Conservation (phyloP, 2,329 filamentous ascomycete species). For the Hypomyces perniciosus region DNA sequence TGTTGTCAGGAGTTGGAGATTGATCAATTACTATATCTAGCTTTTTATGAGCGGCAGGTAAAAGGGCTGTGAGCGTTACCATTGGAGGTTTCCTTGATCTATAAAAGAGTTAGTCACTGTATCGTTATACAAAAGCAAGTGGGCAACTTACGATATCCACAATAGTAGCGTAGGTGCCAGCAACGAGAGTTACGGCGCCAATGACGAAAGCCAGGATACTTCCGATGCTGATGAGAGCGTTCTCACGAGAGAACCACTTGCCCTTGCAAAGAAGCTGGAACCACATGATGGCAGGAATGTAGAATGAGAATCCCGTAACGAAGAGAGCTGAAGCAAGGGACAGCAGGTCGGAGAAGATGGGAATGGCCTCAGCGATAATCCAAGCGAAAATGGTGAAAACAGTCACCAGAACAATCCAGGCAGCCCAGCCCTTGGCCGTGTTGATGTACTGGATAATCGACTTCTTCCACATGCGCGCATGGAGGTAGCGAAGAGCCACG, state of each 20-base stretch:
- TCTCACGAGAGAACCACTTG: conserved; percentile 21
- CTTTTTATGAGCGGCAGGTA: conserved; percentile 7
- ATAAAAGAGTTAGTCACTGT: neutral
- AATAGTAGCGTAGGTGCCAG: conserved; percentile 25
- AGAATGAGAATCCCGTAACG: conserved; percentile 27
- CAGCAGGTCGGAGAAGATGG: conserved; percentile 62
- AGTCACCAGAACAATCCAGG: conserved; percentile 53
- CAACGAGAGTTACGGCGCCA: conserved; percentile 22
- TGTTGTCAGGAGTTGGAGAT: no score
- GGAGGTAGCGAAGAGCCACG: conserved; percentile 32
- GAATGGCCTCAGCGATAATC: conserved; percentile 64
- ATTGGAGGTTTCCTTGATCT: conserved; percentile 18
- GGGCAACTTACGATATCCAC: conserved; percentile 23
- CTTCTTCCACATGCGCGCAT: conserved; percentile 31
- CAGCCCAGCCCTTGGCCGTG: conserved; percentile 33
- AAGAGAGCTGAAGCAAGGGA: conserved; percentile 42
- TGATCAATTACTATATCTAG: no score
- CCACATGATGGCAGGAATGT: conserved; percentile 20
- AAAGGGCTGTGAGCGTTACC: conserved; percentile 16
- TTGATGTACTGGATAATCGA: conserved; percentile 33
- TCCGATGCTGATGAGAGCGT: conserved; percentile 20
- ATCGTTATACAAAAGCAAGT: neutral
- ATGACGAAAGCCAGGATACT: conserved; percentile 23
- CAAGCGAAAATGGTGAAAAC: conserved; percentile 56
- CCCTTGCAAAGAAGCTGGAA: conserved; percentile 16